phyloP scores from a whole-genome alignment of 2,329 filamentous ascomycete genomes.

The Ceratocystis cacaofunesta region DNA sequence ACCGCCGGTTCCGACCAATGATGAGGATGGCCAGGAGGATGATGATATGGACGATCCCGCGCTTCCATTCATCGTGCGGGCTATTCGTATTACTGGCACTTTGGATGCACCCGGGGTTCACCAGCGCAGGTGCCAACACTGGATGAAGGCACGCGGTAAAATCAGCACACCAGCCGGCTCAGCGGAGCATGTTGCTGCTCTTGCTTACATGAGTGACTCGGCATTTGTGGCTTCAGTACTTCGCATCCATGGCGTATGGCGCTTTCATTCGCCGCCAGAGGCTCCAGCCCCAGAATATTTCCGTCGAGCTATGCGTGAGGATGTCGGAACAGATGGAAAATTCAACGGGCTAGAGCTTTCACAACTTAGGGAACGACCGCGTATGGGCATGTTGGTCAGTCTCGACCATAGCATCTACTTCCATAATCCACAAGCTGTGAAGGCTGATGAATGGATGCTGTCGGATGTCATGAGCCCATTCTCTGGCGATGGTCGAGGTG shows the following conservation, averaged over 20 bases:
- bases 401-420: slow-evolving; percentile 63
- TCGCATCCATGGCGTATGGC: slow-evolving; percentile 66
- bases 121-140: slow-evolving; percentile 53
- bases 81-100: slow-evolving; percentile 27
- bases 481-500: slow-evolving; percentile 60
- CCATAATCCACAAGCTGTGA: slow-evolving; percentile 43
- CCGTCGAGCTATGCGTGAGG: slow-evolving; percentile 8
- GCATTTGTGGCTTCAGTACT: slow-evolving; percentile 86
- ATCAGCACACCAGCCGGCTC: slow-evolving; percentile 62
- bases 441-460: slow-evolving; percentile 63
- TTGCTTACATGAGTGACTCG: slow-evolving; percentile 86
- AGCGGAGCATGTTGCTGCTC: slow-evolving; percentile 67
- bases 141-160: slow-evolving; percentile 58
- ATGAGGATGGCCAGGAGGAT: slow-evolving; percentile 30
- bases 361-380: slow-evolving; percentile 36
- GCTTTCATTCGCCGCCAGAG: slow-evolving; percentile 44
- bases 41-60: slow-evolving; percentile 32
- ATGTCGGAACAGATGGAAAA: slow-evolving; percentile 22
- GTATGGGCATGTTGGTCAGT: slow-evolving; percentile 72
- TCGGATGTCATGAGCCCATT: slow-evolving; percentile 68
- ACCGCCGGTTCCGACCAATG: slow-evolving; percentile 26
- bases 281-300: slow-evolving; percentile 13
- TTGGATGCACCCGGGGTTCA: slow-evolving; percentile 37
- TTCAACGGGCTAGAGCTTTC: slow-evolving; percentile 28
- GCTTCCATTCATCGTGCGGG: slow-evolving; percentile 34